Evolutionary conservation across 176 grass and related monocot genomes (phyloP).

Genomic region (Neostapfia colusana): DNA sequence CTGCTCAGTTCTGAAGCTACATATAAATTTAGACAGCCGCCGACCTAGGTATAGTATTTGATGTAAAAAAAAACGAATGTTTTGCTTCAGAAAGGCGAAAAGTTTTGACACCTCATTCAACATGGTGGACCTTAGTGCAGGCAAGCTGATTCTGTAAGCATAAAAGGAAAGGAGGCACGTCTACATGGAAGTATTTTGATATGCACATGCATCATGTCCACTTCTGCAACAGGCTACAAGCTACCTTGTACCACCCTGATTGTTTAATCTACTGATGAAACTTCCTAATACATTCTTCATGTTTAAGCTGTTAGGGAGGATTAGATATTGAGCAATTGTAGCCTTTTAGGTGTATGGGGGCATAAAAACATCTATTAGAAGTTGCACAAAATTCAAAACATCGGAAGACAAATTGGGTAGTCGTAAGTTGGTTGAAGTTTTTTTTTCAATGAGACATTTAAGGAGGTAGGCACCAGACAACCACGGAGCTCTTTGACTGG

Average conservation of each 20-base stretch:
- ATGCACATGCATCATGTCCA: constrained; percentile 39
- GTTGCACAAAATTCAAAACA: neutral
- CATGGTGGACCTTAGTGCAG: constrained; percentile 15
- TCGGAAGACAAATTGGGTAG: constrained; percentile 24
- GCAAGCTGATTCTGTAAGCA: constrained; percentile 37
- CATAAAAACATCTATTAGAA: constrained; percentile 6
- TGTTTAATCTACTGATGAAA: constrained; percentile 33
- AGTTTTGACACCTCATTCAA: constrained; percentile 29
- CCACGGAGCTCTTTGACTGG: constrained; percentile 11
- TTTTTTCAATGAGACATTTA: constrained; percentile 28
- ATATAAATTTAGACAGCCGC: neutral
- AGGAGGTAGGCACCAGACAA: constrained; percentile 3
- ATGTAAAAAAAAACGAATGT: constrained; percentile 31
- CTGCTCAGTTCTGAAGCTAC: constrained; percentile 10
- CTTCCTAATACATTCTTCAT: constrained; percentile 23
- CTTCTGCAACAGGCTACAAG: constrained; percentile 30
- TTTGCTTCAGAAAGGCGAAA: constrained; percentile 25
- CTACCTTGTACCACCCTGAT: constrained; percentile 29
- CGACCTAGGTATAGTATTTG: neutral
- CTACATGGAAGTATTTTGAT: constrained; percentile 33
- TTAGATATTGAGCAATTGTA: constrained; percentile 32
- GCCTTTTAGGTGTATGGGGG: constrained; percentile 32
- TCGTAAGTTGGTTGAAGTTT: constrained; percentile 34
- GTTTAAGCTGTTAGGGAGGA: constrained; percentile 26
- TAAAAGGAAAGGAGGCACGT: constrained; percentile 30